Evolutionary conservation across 2,329 filamentous ascomycete genomes (phyloP), one percentile per base, ranked within the genome.

Genomic region (Colletotrichum lentis): DNA sequence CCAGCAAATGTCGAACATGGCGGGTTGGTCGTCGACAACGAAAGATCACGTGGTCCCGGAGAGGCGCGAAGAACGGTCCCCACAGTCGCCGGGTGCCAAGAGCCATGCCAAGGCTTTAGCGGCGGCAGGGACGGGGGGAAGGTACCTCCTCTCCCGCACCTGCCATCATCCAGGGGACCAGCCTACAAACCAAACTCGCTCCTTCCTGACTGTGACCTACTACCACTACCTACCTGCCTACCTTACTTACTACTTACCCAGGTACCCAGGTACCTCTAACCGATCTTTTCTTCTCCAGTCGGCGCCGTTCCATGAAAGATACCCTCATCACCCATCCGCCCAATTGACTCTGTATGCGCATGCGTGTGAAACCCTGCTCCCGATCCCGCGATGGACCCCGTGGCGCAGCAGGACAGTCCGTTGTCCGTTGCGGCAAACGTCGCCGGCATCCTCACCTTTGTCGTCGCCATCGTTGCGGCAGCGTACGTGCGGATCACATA

Each of bases 371-470:
- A 10, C 8, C 31, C 31, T 10, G 7, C 31, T 35, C 31, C 31
- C 10, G 18, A 27, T 18, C 14, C 14, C n/a, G 37, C 62, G 54
- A 64, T 55, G 71, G 43, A 64, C 44, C 49, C 54, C 22, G 27
- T 52, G 3, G 66, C 69, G 16, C 65, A 73, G 55, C 71, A 75
- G 56, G 81, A 84, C 73, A 80, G 80, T 35, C 82, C 81, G 5
- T 76, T 84, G 27, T 83, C 80, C 52, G 80, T 81, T 54, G 78
- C 78, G 5, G 77, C 82, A 60, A 82, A 78, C 65, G 70, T 84
- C 50, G 76, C 80, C 2, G 81, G 82, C 64, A 83, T 85, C 49
- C 74, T 84, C 31, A 84, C 82, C 7, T 84, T 84, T 64, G 73
- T 83, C 37, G 78, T 81, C n/a, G 82, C 81, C 50, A 79, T 84